Base-by-base conservation (phyloP, 2,329 filamentous ascomycete species). In the Claviceps sorghi region DNA sequence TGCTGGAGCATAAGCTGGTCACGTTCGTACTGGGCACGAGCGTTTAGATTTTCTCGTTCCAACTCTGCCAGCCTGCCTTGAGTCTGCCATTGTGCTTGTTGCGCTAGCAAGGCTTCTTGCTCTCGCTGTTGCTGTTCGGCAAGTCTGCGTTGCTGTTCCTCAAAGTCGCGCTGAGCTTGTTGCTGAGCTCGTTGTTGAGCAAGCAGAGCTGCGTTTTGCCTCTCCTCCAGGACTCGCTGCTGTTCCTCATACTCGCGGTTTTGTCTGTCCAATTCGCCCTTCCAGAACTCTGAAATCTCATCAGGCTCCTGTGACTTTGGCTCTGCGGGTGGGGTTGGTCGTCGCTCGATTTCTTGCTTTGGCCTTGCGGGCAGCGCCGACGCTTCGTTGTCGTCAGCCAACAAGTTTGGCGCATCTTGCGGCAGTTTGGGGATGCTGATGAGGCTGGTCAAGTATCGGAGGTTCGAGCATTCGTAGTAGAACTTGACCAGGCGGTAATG, bases 391-490 rank as follows among this genome's bases (percentile, higher is more conserved):
- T 95, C 89, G 62, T 95, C 89, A 21, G 82, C 80, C 17, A 96
- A 76, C 41, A 97, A 75, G 61, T 88, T 97, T 0, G 93, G 93
- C 0, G 93, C 87, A 52, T 97, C 90, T 69, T 95, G 88, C 0
- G 93, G 90, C 49, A 98, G 78, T 67, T 96, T 97, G 1, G 93
- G 93, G 7, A 98, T 88, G 1, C 88, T 95, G 63, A 98, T 97
- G 50, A 98, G 75, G 62, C 89, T 95, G 15, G 93, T 98, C 48
- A 98, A 78, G 65, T 98, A 98, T 60, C 93, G 85, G 52, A 98
- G 77, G 67, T 97, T 98, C 11, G 93, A 96, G 70, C 93, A 98
- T 70, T 98, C 93, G 69, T 97, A 97, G 72, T 98, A 98, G 71
- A 97, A 98, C 64, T 94, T 93, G 64, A 95, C 86, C 17, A 98